Evolutionary conservation across 495 filamentous ascomycete species (phyloP).

Genomic region (Aspergillus mulundensis): DNA sequence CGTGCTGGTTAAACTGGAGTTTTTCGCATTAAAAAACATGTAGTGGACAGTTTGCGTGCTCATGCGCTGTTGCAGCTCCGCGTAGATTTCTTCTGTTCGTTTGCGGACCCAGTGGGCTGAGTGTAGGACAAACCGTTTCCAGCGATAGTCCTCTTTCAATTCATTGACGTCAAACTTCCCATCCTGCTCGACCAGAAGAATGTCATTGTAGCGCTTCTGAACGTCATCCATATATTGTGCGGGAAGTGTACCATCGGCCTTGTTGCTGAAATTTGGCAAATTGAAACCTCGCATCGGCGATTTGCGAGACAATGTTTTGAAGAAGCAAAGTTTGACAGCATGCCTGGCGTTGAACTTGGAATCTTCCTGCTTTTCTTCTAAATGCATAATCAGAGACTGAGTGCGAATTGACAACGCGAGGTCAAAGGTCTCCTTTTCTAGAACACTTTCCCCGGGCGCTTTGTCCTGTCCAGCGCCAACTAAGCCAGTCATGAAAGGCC

Average conservation of each 20-base stretch:
- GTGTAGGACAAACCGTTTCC: conserved; percentile 29
- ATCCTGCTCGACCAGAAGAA: conserved; percentile 21
- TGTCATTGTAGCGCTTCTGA: conserved; percentile 30
- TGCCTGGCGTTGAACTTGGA: conserved; percentile 25
- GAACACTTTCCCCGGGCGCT: conserved; percentile 23
- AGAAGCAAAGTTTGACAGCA: conserved; percentile 28
- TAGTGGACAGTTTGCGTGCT: conserved; percentile 22
- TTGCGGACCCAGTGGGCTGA: conserved; percentile 33
- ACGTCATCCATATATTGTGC: conserved; percentile 25
- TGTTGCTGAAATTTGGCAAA: conserved; percentile 24
- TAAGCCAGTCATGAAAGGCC: conserved; percentile 29
- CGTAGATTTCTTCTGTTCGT: conserved; percentile 31
- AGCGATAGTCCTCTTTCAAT: conserved; percentile 25
- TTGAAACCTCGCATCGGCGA: conserved; percentile 34
- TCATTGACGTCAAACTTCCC: conserved; percentile 21
- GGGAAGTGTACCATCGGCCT: conserved; percentile 33
- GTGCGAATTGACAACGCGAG: conserved; percentile 41
- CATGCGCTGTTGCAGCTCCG: conserved; percentile 17
- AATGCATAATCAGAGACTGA: conserved; percentile 29
- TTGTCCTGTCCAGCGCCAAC: background rate
- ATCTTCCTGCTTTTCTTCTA: conserved; percentile 27
- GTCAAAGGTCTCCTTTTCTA: conserved; percentile 29
- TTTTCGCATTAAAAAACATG: conserved; percentile 7
- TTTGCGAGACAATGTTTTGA: conserved; percentile 18
- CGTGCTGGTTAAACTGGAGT: conserved; percentile 11